Evolutionary conservation across 345 rosid species (phyloP), one percentile per base, ranked within the genome.

Genomic region (Arabidopsis suecica): DNA sequence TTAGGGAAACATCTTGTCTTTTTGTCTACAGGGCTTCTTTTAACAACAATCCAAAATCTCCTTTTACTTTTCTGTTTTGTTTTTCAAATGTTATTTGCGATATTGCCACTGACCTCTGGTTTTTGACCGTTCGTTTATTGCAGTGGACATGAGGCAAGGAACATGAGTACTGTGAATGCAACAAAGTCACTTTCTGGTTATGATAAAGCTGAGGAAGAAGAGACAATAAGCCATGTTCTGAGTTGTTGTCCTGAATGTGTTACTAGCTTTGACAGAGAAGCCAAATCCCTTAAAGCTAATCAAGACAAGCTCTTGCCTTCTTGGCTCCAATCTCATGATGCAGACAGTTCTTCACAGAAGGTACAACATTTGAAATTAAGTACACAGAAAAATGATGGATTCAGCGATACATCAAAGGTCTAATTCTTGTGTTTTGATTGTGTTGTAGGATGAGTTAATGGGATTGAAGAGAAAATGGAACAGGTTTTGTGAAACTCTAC

Each of bases 391-490:
- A 0, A 57, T 56, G 10, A 34, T 50, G 0, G 6, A 28, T 16
- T 48, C 5, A 12, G 28, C 0, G 13, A 1, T 25, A 9, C 34
- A 41, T 18, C 0, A 1, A 18, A 42, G 5, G 23, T 23, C 25
- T 72, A 18, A 65, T 12, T 48, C 61, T 56, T 20, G 9, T n/a
- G 18, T 32, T 32, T n/a, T 44, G 37, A 10, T 53, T 42, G 30
- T 69, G 66, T 45, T 72, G 28, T 84, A 93, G 98, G 89, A 82
- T 44, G 91, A 86, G 61, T 48, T 86, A 73, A 58, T 72, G 68
- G 91, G 78, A 41, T 25, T 93, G 44, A 81, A 84, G 81, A 85
- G 84, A 76, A 91, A 93, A 62, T 93, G 97, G 97, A 86, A 79
- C 61, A 89, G 78, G 72, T 41, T 81, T 42, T 93, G 98, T 82